Percentiles rank a stretch among this genome's conserved stretches.
Conservation (phyloP, 148 eudicot genomes). For the Polygonum aviculare region DNA sequence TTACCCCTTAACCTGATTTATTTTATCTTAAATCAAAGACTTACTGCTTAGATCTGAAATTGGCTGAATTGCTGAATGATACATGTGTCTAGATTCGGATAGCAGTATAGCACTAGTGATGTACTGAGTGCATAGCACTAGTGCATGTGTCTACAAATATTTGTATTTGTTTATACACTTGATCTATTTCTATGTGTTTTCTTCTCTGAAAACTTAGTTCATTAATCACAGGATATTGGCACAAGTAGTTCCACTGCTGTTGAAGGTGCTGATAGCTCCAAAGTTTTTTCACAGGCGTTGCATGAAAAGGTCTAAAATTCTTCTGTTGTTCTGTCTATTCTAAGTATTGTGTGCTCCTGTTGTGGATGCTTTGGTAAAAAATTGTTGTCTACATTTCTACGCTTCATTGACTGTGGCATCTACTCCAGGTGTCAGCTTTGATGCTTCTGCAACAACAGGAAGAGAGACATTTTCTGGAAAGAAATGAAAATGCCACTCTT, state of each 20-base stretch:
- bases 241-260: slow-evolving; percentile 20
- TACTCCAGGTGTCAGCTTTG: slow-evolving; percentile 67
- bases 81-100: neutral
- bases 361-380: neutral
- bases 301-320: slow-evolving; percentile 70
- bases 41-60: neutral
- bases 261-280: slow-evolving; percentile 41
- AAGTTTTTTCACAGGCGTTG: slow-evolving; percentile 73
- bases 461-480: slow-evolving; percentile 77
- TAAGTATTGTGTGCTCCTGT: neutral
- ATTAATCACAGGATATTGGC: slow-evolving; percentile 20
- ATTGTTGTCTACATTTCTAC: neutral
- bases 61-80: neutral
- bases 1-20: neutral
- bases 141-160: neutral
- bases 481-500: slow-evolving; percentile 58
- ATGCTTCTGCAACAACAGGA: slow-evolving; percentile 87
- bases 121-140: neutral
- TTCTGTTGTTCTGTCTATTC: slow-evolving; percentile 7
- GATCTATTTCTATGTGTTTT: neutral
- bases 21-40: neutral
- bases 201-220: neutral
- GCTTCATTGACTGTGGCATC: neutral
- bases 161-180: neutral
- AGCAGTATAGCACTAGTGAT: neutral